Conservation (phyloP, 2,329 filamentous ascomycete genomes). For the Neonectria sp. region DNA sequence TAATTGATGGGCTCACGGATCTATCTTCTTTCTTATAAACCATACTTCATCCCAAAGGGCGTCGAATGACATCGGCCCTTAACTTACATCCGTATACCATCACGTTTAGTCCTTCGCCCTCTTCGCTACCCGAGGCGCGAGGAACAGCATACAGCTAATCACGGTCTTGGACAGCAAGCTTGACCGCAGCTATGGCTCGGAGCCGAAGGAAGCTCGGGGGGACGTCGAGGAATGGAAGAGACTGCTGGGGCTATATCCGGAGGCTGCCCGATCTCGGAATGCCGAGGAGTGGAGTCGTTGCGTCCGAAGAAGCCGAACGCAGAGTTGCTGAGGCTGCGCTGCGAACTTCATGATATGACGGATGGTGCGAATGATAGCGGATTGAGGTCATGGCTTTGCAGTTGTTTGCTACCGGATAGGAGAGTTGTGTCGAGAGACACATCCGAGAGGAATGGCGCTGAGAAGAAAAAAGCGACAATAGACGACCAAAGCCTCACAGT, state of each 20-base stretch:
- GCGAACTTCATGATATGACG: not conserved
- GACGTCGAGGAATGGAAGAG: not conserved
- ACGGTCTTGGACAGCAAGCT: not conserved
- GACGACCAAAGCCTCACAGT: too few species aligned
- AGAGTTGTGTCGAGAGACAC: not conserved
- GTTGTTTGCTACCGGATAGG: too few species aligned
- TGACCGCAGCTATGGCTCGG: constrained; percentile 6
- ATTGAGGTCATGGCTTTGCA: not conserved
- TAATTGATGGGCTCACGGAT: not conserved
- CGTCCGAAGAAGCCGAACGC: constrained; percentile 23
- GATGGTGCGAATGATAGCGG: not conserved
- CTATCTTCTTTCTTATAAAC: not conserved
- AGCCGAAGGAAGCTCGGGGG: constrained; percentile 23
- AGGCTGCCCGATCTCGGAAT: constrained; percentile 22
- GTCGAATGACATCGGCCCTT: not conserved
- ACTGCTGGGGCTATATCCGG: not conserved
- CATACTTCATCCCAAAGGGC: not conserved
- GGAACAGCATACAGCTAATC: not conserved
- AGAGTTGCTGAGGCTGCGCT: not conserved
- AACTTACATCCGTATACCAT: not conserved
- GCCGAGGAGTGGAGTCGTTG: constrained; percentile 26
- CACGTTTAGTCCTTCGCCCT: not conserved
- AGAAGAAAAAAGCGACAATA: not conserved
- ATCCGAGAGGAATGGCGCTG: not conserved
- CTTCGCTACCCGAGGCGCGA: not conserved